Base-by-base conservation (phyloP, 2,329 filamentous ascomycete species). In the Chalaropsis ovoidea region DNA sequence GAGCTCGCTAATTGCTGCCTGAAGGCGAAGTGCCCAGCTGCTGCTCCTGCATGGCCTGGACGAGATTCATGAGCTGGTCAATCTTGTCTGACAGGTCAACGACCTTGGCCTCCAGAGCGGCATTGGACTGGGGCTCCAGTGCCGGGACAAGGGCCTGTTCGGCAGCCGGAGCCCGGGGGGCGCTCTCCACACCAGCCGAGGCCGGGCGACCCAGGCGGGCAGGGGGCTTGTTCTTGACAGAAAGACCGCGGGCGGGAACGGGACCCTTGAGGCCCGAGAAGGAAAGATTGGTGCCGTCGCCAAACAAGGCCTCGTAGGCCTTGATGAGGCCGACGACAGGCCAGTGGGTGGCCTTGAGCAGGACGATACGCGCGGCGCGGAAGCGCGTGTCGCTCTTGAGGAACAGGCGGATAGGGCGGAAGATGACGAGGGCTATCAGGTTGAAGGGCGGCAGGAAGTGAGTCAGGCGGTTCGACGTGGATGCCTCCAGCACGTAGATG, bases 371-470 rank as follows among this genome's bases (percentile, higher is more conserved):
- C 19, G 79, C 79, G 31, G 77, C 77, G 60, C 89, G 85, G 70
- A 92, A 81, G 67, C 81, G 81, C 67, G 77, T 77, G 68, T 86
- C 82, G 1, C 85, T 81, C 6, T 85, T 80, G 62, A 90, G 73
- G 69, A 90, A 79, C 56, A 92, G 78, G 66, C 88, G 82, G 67
- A 90, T 78, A 0, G 89, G 89, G 17, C 89, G 83, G 72, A 92
- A 85, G 68, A 87, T 79, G 69, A 86, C 75, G 65, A 92, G 79
- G 7, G 89, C 86, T 56, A 93, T 77, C 47, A 94, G 81, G 73
- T 93, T 94, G 70, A 87, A 82, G 1, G 86, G 86, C 62, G 85
- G 85, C 70, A 86, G 86, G 72, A 87, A 88, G 74, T 87, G 84
- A 3, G 85, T 87, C 42, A 88, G 79, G 60, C 85, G 79, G 70